Evolutionary conservation across 106 monocot genomes (phyloP), one percentile per base, ranked within the genome.

Genomic region (Agapanthus africanus): DNA sequence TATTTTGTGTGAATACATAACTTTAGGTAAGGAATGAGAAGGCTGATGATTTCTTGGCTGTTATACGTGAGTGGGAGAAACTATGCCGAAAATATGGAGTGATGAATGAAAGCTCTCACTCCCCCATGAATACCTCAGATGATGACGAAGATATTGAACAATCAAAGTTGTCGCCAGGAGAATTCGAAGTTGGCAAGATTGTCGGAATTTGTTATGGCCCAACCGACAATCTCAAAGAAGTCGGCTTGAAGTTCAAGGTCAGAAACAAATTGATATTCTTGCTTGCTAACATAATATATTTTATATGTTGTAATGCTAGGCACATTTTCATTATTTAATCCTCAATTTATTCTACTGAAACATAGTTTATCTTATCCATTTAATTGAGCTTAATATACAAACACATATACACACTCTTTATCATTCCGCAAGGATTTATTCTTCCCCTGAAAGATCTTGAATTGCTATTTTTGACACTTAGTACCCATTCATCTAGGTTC

Each of bases 21-120:
- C 26, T 61, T 61, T 5, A 99, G 97, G 97, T 99, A 7, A 69
- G 97, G 15, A 92, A 92, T 79, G 92, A 92, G 41, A 87, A 79
- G 27, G 97, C 97, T 1, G 92, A 90, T n/a, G 72, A 92, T 47
- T 99, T 99, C 77, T 70, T 99, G 16, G 33, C 54, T 40, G 77
- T 99, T 10, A 42, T 99, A 1, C 80, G 54, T 47, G 97, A 92
- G 32, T 99, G 97, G 97, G 73, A 82, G 52, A 74, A 59, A 32
- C 61, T 99, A 1, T 87, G 88, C 32, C 33, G 70, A 9, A 66
- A 77, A 16, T 90, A 60, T 68, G 46, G 32, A 0, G 30, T 32
- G 22, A 47, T 19, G n/a, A 19, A 68, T 44, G 68, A 50, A 21
- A 31, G 47, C 49, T 18, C 33, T 39, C 4, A 18, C 33, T 25